Evolutionary conservation across 495 filamentous ascomycete genomes (phyloP).

Genomic region (Penicillium taxi): DNA sequence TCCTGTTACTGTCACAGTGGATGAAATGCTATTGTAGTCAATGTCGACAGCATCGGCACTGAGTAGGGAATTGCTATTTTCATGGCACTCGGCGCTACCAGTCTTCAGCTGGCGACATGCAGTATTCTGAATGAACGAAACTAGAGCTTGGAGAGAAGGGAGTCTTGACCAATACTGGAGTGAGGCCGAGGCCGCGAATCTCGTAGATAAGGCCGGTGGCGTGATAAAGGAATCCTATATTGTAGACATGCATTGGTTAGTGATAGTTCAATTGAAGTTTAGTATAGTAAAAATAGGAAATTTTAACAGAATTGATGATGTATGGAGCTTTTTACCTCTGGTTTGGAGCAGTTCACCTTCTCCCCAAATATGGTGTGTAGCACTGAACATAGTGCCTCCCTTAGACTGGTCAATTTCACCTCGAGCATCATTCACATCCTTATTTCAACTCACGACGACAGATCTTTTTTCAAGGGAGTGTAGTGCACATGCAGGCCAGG

Average conservation of each 20-base stretch:
- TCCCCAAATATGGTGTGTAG: constrained; percentile 55
- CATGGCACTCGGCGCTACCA: constrained; percentile 23
- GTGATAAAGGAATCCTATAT: constrained; percentile 60
- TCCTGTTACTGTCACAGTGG: constrained; percentile 54
- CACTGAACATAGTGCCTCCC: constrained; percentile 51
- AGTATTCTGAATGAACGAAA: constrained; percentile 47
- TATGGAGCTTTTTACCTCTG: constrained; percentile 31
- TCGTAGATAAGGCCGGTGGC: constrained; percentile 51
- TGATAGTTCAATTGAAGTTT: constrained; percentile 4
- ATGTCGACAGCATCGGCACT: constrained; percentile 63
- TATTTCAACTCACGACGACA: constrained; percentile 42
- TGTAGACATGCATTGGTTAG: too few relatives aligned
- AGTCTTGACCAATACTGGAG: constrained; percentile 63
- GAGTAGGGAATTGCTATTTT: constrained; percentile 26
- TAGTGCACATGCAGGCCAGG: constrained; percentile 81
- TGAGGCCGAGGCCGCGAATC: constrained; percentile 56
- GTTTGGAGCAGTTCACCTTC: constrained; percentile 42
- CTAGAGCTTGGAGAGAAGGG: constrained; percentile 46
- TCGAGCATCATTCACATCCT: not conserved
- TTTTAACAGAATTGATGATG: not conserved
- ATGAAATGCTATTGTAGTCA: constrained; percentile 65
- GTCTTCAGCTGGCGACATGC: constrained; percentile 41
- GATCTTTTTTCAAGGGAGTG: constrained; percentile 42
- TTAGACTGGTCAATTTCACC: constrained; percentile 21
- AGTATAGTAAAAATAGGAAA: not conserved